A percentile compares a stretch with the other conserved stretches of the same genome.
phyloP scores from a whole-genome alignment of 2,329 filamentous ascomycete species.

The Chrysoporthe deuterocubensis region DNA sequence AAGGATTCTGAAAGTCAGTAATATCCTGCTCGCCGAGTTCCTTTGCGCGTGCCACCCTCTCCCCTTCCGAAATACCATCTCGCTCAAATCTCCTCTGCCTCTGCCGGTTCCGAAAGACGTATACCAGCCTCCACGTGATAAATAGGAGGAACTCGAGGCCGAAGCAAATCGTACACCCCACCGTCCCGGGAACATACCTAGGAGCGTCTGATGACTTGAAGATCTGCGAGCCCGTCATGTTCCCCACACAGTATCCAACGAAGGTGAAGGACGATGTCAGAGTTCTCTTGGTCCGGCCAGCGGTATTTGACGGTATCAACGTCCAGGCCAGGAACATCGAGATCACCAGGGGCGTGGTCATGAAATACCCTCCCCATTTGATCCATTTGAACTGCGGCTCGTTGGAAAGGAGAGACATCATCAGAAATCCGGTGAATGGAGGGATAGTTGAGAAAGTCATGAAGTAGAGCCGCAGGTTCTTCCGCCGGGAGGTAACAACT shows the following conservation, averaged over 20 bases:
- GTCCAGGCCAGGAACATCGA: constrained; percentile 42
- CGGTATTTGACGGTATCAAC: constrained; percentile 49
- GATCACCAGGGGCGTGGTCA: constrained; percentile 41
- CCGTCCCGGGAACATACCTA: constrained; percentile 48
- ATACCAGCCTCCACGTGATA: constrained; percentile 43
- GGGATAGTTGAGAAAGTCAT: constrained; percentile 43
- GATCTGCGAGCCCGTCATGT: constrained; percentile 52
- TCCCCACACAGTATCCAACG: constrained; percentile 50
- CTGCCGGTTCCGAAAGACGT: constrained; percentile 45
- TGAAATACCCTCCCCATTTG: constrained; percentile 44
- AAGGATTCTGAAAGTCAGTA: constrained; percentile 44
- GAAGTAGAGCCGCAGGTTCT: constrained; percentile 43
- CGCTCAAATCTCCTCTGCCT: constrained; percentile 37
- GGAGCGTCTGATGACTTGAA: constrained; percentile 49
- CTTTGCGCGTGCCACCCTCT: constrained; percentile 38
- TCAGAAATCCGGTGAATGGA: constrained; percentile 41
- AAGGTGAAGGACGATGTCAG: constrained; percentile 50
- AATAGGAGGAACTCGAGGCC: constrained; percentile 44
- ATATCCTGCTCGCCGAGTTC: constrained; percentile 42
- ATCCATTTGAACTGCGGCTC: constrained; percentile 41
- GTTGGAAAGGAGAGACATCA: constrained; percentile 42
- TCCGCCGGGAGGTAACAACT: constrained; percentile 38
- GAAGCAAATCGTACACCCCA: constrained; percentile 44
- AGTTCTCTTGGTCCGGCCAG: constrained; percentile 51
- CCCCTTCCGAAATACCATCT: constrained; percentile 41